Evolutionary conservation across 768 basidiomycete species (phyloP), one percentile per base, ranked within the genome.

Genomic region (Tulasnella calospora): DNA sequence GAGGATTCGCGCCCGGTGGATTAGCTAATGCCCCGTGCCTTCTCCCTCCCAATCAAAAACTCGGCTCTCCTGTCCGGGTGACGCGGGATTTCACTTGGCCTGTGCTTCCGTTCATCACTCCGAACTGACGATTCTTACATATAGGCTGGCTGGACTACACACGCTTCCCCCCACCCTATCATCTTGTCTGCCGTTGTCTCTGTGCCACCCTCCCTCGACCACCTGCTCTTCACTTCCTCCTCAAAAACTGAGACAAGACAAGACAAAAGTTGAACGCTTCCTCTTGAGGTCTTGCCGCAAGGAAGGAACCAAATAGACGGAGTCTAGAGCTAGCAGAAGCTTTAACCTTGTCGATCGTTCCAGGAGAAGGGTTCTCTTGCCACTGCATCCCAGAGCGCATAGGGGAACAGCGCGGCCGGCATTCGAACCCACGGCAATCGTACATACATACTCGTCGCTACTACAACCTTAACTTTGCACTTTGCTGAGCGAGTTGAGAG

Each of bases 151-250:
- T 33, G 2, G 61, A 17, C 7, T 30, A 15, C 30, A 67, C 9
- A 17, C 27, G 10, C 61, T 40, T 40, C 10, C 61, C 30, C 33
- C 30, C 5, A 17, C 61, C 61, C 30, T 67, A 67, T 67, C 61
- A 33, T 67, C 33, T 33, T 35, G 61, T 67, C 61, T 67, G 33
- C 61, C 61, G 61, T 67, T 67, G 61, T 67, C 61, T 67, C 61
- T 67, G 15, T 8, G n/a, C 30, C 57, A 2, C 57, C 57, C n/a
- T n/a, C 30, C 57, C 57, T 23, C 23, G 15, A 5, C 57, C 57
- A 57, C n/a, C 55, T 57, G n/a, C 33, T 15, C 8, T 27, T 67
- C 61, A 67, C 61, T 67, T 67, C n/a, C 61, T 35, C 61, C 27
- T 6, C 33, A 23, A 51, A 51, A n/a, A n/a, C n/a, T 12, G 23